Conservation (phyloP, 2,329 filamentous ascomycete species). For the Pseudocercospora fijiensis region DNA sequence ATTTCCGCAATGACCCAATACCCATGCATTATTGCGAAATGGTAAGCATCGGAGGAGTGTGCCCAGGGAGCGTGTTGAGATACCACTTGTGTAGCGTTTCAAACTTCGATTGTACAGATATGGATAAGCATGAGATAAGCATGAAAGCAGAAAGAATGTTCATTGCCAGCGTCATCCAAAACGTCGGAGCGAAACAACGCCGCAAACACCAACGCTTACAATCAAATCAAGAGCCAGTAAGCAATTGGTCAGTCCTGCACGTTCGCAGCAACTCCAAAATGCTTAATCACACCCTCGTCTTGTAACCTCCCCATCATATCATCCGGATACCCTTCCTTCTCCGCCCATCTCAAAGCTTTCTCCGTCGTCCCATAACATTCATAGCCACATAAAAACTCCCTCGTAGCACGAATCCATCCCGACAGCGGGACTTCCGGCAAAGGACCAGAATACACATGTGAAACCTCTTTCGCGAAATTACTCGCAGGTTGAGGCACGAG, state of each 20-base stretch:
- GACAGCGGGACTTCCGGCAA: constrained; percentile 4
- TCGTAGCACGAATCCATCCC: constrained; percentile 8
- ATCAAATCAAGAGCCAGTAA: not conserved
- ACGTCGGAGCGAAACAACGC: not conserved
- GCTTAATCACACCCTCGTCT: constrained; percentile 7
- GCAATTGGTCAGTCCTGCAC: not conserved
- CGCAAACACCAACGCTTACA: constrained; percentile 3
- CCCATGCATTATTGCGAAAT: not conserved
- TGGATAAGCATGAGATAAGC: constrained; percentile 2
- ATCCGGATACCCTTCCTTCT: constrained; percentile 8
- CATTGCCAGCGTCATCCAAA: not conserved
- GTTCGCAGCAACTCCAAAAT: constrained; percentile 7
- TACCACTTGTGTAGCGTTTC: constrained; percentile 8
- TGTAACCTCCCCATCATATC: constrained; percentile 13
- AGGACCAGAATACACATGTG: constrained; percentile 8
- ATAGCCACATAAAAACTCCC: constrained; percentile 11
- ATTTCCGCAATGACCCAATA: constrained; percentile 24
- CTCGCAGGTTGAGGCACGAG: constrained; percentile 9
- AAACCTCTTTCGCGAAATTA: constrained; percentile 10
- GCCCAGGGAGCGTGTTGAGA: constrained; percentile 1
- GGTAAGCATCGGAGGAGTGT: not conserved
- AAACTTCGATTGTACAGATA: constrained; percentile 2
- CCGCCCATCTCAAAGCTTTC: constrained; percentile 13
- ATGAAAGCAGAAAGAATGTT: not conserved
- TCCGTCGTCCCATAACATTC: constrained; percentile 12